Base-by-base conservation (phyloP, 2,329 filamentous ascomycete species). In the Furcasterigmium furcatum region DNA sequence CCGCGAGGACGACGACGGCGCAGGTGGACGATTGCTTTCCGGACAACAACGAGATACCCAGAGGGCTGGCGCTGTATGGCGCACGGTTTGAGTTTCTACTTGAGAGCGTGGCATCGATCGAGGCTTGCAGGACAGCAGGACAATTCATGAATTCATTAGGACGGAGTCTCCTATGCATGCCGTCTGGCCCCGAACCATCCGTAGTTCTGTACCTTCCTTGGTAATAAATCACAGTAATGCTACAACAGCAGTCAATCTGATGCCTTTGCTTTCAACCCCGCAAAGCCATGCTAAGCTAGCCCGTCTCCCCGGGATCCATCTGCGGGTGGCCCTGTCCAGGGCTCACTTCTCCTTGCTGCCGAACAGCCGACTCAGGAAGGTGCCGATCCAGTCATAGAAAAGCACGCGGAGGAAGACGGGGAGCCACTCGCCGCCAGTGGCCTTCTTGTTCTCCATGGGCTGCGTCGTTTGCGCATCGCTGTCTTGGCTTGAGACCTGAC, bases 11-110 rank as follows among this genome's bases (percentile, higher is more conserved):
- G 62, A 66, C 10, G 61, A 60, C 14, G 63, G 66, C 46, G 55
- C 30, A 20, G 24, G 24, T 27, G 45, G 27, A 27, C 7, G 24
- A 27, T 12, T 27, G 24, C 24, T 27, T 12, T 19, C 45, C 16
- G 47, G 50, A 32, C 46, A 16, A 8, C 30, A 16, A 36, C 41
- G 40, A 38, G 46, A 62, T 53, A 58, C 57, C 49, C 64, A 60
- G 18, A 56, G 63, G 47, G 71, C 71, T 12, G 73, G 73, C 32
- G 75, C 75, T 22, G 64, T 77, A 14, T 79, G 75, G 75, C 64
- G 75, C 52, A 64, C 41, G 2, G 6, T 51, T 18, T 20, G 16
- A 36, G n/a, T n/a, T n/a, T n/a, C n/a, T n/a, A n/a, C n/a, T n/a
- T n/a, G n/a, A n/a, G n/a, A n/a, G n/a, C n/a, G n/a, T n/a, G n/a